Percentiles rank a stretch among this genome's conserved stretches.
Conservation (phyloP, 805 yeast genomes). For the Wickerhamomyces subpelliculosus region DNA sequence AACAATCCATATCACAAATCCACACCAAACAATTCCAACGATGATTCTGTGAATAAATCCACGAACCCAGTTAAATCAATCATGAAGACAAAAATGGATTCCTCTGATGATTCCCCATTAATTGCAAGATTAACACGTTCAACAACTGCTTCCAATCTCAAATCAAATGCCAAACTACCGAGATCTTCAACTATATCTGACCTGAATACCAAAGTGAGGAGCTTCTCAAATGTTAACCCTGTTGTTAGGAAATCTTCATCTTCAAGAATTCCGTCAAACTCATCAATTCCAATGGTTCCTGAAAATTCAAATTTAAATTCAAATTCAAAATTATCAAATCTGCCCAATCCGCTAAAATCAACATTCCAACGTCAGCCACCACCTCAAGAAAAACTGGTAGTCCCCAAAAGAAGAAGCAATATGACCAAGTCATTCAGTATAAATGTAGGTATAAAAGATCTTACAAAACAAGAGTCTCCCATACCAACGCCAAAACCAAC, state of each 20-base stretch:
- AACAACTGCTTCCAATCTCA: conserved; percentile 12
- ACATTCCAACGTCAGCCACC: too few relatives aligned
- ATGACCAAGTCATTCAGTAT: conserved; percentile 15
- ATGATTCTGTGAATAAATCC: too few relatives aligned
- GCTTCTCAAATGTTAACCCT: not conserved
- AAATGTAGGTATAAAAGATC: conserved; percentile 7
- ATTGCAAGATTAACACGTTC: conserved; percentile 19
- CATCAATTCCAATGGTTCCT: not conserved
- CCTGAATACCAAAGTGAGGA: conserved; percentile 4
- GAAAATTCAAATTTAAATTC: conserved; percentile 6
- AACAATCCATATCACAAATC: too few relatives aligned
- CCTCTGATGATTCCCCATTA: conserved; percentile 12
- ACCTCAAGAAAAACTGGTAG: conserved; percentile 1
- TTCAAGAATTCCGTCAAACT: not conserved
- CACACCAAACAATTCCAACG: too few relatives aligned
- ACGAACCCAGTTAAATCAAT: too few relatives aligned
- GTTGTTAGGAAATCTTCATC: not conserved
- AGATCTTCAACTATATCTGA: conserved; percentile 1
- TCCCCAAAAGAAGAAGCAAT: conserved; percentile 11
- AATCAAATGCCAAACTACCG: not conserved
- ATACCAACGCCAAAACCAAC: not conserved
- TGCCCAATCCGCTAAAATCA: too few relatives aligned
- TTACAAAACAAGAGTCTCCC: not conserved
- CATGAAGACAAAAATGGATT: conserved; percentile 1
- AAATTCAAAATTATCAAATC: too few relatives aligned